phyloP scores from a whole-genome alignment of 2,329 filamentous ascomycete species.

The Phyllosticta paracitricarpa region DNA sequence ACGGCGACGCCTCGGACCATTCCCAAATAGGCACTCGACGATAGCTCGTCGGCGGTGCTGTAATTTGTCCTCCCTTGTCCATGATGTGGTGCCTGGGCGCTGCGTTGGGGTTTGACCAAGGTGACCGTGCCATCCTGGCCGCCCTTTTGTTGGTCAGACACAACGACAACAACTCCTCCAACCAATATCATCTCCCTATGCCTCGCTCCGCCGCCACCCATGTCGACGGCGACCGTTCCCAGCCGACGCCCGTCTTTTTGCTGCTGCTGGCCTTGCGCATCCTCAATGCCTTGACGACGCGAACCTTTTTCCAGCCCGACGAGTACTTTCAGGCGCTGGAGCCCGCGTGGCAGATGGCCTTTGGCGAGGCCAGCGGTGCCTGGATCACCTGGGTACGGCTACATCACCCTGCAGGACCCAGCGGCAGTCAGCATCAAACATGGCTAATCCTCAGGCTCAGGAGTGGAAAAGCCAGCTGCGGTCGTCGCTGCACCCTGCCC shows the following conservation, averaged over 20 bases:
- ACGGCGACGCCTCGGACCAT: not conserved
- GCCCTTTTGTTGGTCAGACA: not conserved
- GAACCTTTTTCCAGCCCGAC: constrained; percentile 96
- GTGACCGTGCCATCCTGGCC: constrained; percentile 4
- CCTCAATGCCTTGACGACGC: constrained; percentile 65
- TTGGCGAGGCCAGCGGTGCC: constrained; percentile 65
- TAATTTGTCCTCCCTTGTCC: not conserved
- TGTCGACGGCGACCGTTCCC: not conserved
- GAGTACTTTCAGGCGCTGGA: constrained; percentile 96
- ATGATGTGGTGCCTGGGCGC: not conserved
- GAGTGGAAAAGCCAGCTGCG: constrained; percentile 87
- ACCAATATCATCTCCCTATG: not conserved
- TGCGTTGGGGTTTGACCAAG: not conserved
- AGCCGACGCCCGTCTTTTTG: constrained; percentile 14
- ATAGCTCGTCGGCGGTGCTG: constrained; percentile 1
- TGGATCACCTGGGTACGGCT: constrained; percentile 86
- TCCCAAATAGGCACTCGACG: constrained; percentile 7
- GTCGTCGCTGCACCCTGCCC: constrained; percentile 79
- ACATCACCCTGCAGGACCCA: not conserved
- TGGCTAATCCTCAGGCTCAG: constrained; percentile 37
- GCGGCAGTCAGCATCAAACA: not conserved
- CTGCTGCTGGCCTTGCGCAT: constrained; percentile 58
- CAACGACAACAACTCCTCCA: not conserved
- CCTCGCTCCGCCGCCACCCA: constrained; percentile 3
- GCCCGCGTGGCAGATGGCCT: constrained; percentile 83